Base-by-base conservation (phyloP, 148 eudicot genomes). In the Gaultheria prostrata region DNA sequence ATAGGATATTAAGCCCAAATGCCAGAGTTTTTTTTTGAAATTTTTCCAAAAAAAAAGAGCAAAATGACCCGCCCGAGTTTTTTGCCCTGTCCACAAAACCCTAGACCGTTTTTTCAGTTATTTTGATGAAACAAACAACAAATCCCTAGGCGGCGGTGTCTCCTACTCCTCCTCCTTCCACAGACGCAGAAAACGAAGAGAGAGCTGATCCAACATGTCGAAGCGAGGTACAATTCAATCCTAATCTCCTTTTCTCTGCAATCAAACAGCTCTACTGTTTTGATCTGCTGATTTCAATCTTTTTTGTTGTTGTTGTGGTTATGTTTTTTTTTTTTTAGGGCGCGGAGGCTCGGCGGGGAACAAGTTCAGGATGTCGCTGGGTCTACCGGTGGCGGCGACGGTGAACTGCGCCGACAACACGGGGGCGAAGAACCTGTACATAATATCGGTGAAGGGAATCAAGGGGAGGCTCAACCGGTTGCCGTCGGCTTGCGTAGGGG, bases 291-390 rank as follows among this genome's bases (percentile, higher is more conserved):
- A 63, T 63, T 2, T 28, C 9, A 11, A 65, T 28, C 35, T 65
- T 28, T n/a, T 8, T 61, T n/a, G 24, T 2, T n/a, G 28, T 61
- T 14, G 56, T 46, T 6, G 49, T 46, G 49, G 4, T 51, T 11
- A 13, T 12, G 56, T 12, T 49, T 9, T 9, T 49, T 9, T 1
- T 65, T 1, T 65, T 65, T 4, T 79, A 93, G 95, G 94, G 35
- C 89, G 94, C 32, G 95, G 95, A 83, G 94, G 95, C 21, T 89
- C 92, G 51, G 94, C 95, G 21, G 95, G 95, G 0, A 93, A 91
- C 90, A 91, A 93, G 90, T 91, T 93, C 87, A 76, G 95, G 82
- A 93, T 93, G 96, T 93, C 94, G 80, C 89, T 93, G 46, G 96
- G 96, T 86, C 85, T 93, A 3, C 94, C 96, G 77, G 94, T 93